Evolutionary conservation across 2,329 filamentous ascomycete species (phyloP), one percentile per base, ranked within the genome.

Genomic region (Hymenoscyphus infarciens): DNA sequence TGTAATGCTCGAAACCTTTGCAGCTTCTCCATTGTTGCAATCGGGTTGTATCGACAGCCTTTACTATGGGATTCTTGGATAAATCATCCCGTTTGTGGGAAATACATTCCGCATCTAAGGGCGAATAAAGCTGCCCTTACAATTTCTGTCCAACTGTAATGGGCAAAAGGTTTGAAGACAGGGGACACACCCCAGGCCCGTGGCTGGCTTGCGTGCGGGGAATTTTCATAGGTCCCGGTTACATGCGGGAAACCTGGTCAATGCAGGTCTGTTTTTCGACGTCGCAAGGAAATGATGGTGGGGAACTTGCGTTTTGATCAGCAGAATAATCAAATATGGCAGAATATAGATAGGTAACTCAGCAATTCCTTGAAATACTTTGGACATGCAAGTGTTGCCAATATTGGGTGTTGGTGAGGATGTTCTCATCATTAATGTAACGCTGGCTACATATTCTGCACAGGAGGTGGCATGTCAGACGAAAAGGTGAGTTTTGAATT

Each of bases 201-300:
- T 53, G 55, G 25, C 54, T 31, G 60, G 58, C 54, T 49, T 19
- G 42, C 19, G 19, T 29, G 62, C 63, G 63, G 63, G 53, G 52
- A 62, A 61, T 64, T 62, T 8, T 59, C 56, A 58, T 29, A 22
- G 53, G 59, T 45, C 42, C 42, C 42, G 42, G n/a, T 49, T 49
- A 49, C 33, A 35, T 49, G 42, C 42, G 54, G 25, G 22, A 42
- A 39, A 55, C 49, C 52, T 29, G 39, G 57, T 59, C 31, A 60
- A 55, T 22, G 54, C 59, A 49, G 15, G 38, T 33, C 59, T 61
- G 52, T 39, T 56, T 61, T 56, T 49, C 22, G n/a, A 25, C 42
- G 42, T 49, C 42, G 42, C 19, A 22, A 22, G 42, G n/a, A 22
- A 22, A 49, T n/a, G 16, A n/a, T 42, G 16, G 5, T 42, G 39